Evolutionary conservation across 2,329 filamentous ascomycete genomes (phyloP).

Genomic region (Aspergillus sp.): DNA sequence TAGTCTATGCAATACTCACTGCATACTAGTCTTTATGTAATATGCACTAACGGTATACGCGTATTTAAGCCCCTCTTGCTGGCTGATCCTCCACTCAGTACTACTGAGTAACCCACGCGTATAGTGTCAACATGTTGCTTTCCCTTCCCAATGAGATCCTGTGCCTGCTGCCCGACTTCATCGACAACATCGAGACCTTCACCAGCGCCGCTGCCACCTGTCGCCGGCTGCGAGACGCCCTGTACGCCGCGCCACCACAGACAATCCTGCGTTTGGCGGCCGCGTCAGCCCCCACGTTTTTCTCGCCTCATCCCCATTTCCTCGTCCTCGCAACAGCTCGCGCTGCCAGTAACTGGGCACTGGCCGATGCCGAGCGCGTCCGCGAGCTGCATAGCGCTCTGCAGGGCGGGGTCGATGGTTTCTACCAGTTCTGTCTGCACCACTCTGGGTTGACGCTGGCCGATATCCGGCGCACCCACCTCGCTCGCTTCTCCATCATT

Average conservation of each 20-base stretch:
- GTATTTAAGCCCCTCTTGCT: no score
- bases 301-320: slow-evolving; percentile 38
- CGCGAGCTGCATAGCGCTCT: slow-evolving; percentile 20
- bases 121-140: no score
- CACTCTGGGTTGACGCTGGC: slow-evolving; percentile 31
- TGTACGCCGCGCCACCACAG: slow-evolving; percentile 20
- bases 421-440: slow-evolving; percentile 29
- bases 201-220: slow-evolving; percentile 18
- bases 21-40: no score
- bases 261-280: slow-evolving; percentile 34
- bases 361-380: slow-evolving; percentile 22
- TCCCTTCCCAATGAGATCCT: slow-evolving; percentile 43
- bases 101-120: no score
- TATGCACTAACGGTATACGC: no score
- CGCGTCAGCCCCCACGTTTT: slow-evolving; percentile 34
- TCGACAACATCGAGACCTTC: slow-evolving; percentile 21
- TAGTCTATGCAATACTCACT: no score
- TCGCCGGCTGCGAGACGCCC: slow-evolving; percentile 19
- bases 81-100: no score
- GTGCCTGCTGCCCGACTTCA: slow-evolving; percentile 32
- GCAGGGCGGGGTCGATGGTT: slow-evolving; percentile 30
- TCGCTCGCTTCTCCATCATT: slow-evolving; percentile 29
- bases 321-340: slow-evolving; percentile 34
- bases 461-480: slow-evolving; percentile 30
- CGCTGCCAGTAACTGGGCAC: slow-evolving; percentile 35